phyloP scores from a whole-genome alignment of 2,329 filamentous ascomycete species.

The Venturia effusa region DNA sequence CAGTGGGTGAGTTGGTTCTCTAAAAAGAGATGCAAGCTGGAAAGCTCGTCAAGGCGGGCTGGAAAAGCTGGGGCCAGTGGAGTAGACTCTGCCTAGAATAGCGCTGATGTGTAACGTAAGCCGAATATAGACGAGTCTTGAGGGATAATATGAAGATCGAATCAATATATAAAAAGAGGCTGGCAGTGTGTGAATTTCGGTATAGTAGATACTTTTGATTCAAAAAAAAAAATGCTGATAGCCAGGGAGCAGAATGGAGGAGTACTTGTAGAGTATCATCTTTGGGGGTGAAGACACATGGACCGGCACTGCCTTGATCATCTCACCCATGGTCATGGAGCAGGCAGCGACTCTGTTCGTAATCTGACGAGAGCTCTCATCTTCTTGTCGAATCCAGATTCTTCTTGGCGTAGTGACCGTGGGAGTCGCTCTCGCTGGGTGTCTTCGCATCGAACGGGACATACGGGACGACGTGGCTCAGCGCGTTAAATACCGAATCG shows the following conservation, averaged over 20 bases:
- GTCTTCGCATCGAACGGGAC: background rate
- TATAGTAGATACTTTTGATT: background rate
- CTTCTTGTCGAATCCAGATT: background rate
- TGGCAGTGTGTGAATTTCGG: background rate
- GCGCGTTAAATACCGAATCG: background rate
- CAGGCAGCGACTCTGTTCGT: background rate
- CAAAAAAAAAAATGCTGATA: background rate
- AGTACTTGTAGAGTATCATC: background rate
- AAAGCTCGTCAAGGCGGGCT: background rate
- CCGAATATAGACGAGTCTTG: background rate
- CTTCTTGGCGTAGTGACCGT: background rate
- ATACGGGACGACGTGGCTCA: background rate
- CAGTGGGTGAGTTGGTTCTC: background rate
- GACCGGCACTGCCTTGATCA: background rate
- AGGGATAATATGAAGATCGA: background rate
- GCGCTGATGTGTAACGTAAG: constrained; percentile 1
- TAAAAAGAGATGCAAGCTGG: background rate
- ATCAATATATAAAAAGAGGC: background rate
- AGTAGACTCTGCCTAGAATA: background rate
- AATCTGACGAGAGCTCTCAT: background rate
- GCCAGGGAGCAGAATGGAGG: background rate
- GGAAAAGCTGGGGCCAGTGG: background rate
- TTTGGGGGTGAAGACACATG: background rate
- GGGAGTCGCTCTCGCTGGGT: background rate
- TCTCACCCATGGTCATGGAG: background rate